These are phyloP conservation scores for Solanum pennellii DNA, from an alignment of 257 asterid genomes.

Conservation along the genomic window DNA sequence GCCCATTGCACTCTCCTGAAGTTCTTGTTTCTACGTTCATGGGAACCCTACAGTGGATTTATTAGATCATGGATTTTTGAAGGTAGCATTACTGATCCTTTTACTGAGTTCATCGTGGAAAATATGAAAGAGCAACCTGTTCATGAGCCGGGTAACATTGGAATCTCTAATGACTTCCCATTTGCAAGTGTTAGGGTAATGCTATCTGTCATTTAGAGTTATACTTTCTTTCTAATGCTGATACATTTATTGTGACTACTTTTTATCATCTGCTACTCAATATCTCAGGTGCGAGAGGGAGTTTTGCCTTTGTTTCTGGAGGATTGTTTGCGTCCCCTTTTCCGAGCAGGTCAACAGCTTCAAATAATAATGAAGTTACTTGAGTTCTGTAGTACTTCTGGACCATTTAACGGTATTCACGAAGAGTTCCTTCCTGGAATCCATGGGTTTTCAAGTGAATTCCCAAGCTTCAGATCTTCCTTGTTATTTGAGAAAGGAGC, in stretches of 20 bases:
- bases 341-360: conserved; percentile 97
- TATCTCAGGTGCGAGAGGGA: conserved; percentile 70
- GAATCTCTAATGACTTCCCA: conserved; percentile 33
- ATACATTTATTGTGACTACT: conserved; percentile 9
- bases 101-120: conserved; percentile 72
- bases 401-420: conserved; percentile 28
- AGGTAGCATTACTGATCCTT: conserved; percentile 75
- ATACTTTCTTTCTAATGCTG: not conserved
- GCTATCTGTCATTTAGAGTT: conserved; percentile 7
- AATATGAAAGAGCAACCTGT: conserved; percentile 20
- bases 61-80: conserved; percentile 92
- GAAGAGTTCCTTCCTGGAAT: conserved; percentile 63
- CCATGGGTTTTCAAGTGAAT: conserved; percentile 38
- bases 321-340: conserved; percentile 61
- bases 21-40: conserved; percentile 76
- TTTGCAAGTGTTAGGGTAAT: conserved; percentile 66
- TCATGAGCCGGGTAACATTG: conserved; percentile 20
- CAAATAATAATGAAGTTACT: conserved; percentile 81
- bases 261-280: conserved; percentile 9
- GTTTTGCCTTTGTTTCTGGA: conserved; percentile 82
- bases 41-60: conserved; percentile 79
- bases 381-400: conserved; percentile 47
- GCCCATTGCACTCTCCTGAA: conserved; percentile 69
- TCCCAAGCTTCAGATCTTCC: conserved; percentile 46
- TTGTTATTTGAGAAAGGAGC: conserved; percentile 66